Conservation (phyloP, 2,329 filamentous ascomycete genomes). For the Ophiosphaerella korrae region DNA sequence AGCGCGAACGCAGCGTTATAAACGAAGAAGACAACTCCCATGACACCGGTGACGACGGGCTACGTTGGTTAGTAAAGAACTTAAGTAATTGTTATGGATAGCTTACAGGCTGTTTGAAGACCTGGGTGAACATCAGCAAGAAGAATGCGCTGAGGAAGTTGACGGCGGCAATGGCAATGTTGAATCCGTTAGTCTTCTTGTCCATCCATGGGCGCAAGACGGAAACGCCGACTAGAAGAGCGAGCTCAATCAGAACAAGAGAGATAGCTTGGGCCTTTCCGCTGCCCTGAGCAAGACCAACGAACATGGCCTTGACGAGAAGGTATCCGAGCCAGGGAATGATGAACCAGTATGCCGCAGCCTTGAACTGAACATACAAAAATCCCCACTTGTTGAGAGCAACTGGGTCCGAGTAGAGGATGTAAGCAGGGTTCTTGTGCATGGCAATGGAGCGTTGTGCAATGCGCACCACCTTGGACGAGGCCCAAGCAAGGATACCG, state of each 20-base stretch:
- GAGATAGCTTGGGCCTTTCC: constrained; percentile 79
- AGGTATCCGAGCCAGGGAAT: constrained; percentile 78
- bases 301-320: constrained; percentile 84
- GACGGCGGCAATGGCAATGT: constrained; percentile 86
- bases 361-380: constrained; percentile 95
- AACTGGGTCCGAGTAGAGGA: constrained; percentile 93
- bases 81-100: not conserved
- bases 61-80: constrained; percentile 35
- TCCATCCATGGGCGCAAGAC: constrained; percentile 96
- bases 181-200: constrained; percentile 96
- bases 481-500: constrained; percentile 80
- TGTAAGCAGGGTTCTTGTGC: constrained; percentile 97
- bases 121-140: constrained; percentile 82
- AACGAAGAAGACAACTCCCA: constrained; percentile 88
- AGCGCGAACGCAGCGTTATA: constrained; percentile 83
- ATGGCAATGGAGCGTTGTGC: constrained; percentile 85
- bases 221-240: constrained; percentile 74
- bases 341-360: constrained; percentile 94
- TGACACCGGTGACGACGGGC: constrained; percentile 80
- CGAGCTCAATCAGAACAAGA: constrained; percentile 81
- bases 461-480: constrained; percentile 86
- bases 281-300: constrained; percentile 76
- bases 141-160: constrained; percentile 93
- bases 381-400: constrained; percentile 98
- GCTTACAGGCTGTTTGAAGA: constrained; percentile 80